These are phyloP conservation scores for Candida chauliodis DNA, from an alignment of 805 yeast species.

Conservation along the genomic window DNA sequence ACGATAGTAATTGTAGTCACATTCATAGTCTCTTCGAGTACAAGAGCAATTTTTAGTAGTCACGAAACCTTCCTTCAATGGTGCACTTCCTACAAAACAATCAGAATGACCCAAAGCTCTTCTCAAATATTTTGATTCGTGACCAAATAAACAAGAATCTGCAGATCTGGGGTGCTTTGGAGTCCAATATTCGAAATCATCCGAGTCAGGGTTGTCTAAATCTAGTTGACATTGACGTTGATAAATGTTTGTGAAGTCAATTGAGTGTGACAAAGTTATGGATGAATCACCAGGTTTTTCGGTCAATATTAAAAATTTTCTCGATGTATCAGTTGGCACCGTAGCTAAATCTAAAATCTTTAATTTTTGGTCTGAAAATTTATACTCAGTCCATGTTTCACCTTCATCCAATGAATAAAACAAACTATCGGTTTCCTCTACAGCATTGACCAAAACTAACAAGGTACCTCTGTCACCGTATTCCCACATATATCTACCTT, in stretches of 20 bases:
- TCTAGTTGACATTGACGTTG: conserved; percentile 40
- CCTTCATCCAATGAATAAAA: conserved; percentile 79
- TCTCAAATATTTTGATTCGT: conserved; percentile 38
- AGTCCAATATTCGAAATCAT: conserved; percentile 43
- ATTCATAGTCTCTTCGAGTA: conserved; percentile 83
- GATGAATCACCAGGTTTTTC: conserved; percentile 33
- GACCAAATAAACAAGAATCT: conserved; percentile 43
- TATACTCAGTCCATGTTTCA: conserved; percentile 61
- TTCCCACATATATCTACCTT: conserved; percentile 87
- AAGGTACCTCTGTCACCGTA: conserved; percentile 94
- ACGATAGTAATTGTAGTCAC: conserved; percentile 81
- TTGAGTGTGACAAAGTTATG: conserved; percentile 38
- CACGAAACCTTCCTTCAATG: conserved; percentile 53
- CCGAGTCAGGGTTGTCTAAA: conserved; percentile 37
- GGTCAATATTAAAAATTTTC: conserved; percentile 68
- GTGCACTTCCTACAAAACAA: conserved; percentile 70
- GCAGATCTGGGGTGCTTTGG: conserved; percentile 34
- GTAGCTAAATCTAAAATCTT: conserved; percentile 74
- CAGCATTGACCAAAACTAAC: conserved; percentile 63
- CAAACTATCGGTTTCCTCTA: conserved; percentile 54
- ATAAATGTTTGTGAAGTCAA: conserved; percentile 36
- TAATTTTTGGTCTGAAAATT: conserved; percentile 57
- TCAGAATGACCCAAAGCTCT: conserved; percentile 44
- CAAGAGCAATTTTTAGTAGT: conserved; percentile 72
- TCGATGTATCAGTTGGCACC: conserved; percentile 86